Evolutionary conservation across 176 grass and related monocot species (phyloP), one percentile per base, ranked within the genome.

Genomic region (Aegilops sharonensis): DNA sequence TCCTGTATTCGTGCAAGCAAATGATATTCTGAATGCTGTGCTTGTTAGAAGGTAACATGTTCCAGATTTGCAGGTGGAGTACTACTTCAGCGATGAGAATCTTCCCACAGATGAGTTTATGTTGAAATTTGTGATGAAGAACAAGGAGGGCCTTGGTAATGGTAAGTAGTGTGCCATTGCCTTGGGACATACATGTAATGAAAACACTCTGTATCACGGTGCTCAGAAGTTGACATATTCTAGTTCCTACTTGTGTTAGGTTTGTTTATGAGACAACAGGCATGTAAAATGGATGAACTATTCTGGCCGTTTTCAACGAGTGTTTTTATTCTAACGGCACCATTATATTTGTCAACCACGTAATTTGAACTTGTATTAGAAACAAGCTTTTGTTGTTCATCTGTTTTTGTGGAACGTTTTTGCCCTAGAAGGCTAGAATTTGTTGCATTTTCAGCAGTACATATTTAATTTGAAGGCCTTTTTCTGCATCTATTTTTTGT

Each of bases 1-100:
- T 65, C 57, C 36, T 75, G 36, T 56, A 64, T 84, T 73, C 39
- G 67, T 32, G 75, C 75, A 59, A 67, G 3, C 73, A 35, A 50
- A 37, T 2, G 1, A 17, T 60, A 74, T 75, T 37, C 75, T 75
- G 39, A 79, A 62, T 25, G 52, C 0, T 57, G 24, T 45, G 77
- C 40, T 56, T 47, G 32, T 12, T 43, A 39, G 50, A 76, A 75
- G 1, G 40, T 68, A 2, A 76, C 57, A 52, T 37, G 7, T 15
- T 85, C 8, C 25, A 11, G 39, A 27, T 37, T 90, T 94, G 62
- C 85, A 93, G 94, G 94, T 99, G 24, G 97, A 99, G 34, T 99
- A 94, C 87, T 99, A 99, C 88, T 93, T 99, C 60, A 91, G 97
- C 60, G 92, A 99, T 79, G 97, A 94, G 76, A 99, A 99, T 84